Conservation (phyloP, 2,329 filamentous ascomycete species). For the Ophiostoma tasmaniense region DNA sequence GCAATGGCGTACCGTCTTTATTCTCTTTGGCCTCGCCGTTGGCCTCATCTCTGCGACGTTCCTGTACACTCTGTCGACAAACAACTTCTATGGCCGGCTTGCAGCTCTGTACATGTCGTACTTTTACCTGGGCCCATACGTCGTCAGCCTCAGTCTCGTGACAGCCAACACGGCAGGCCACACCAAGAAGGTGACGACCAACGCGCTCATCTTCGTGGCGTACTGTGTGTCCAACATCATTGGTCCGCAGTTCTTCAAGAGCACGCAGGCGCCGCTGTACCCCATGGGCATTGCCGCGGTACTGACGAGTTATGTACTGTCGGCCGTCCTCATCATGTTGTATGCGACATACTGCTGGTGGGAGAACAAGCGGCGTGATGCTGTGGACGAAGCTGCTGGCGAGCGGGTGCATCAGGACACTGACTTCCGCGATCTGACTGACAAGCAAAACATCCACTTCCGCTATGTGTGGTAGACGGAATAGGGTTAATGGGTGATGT, state of each 20-base stretch:
- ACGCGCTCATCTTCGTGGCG: conserved; percentile 43
- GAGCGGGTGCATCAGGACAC: conserved; percentile 1
- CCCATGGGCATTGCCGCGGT: conserved; percentile 54
- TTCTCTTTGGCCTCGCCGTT: background rate
- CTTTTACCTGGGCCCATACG: conserved; percentile 20
- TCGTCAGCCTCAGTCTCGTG: conserved; percentile 41
- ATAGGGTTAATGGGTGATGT: background rate
- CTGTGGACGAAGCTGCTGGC: background rate
- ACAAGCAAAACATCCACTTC: conserved; percentile 22
- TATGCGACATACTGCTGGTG: conserved; percentile 36
- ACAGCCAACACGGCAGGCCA: conserved; percentile 40
- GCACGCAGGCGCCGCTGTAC: conserved; percentile 50
- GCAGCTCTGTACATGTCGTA: conserved; percentile 16
- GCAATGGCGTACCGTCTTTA: conserved; percentile 3
- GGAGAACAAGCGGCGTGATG: conserved; percentile 47
- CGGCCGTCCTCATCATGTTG: conserved; percentile 39
- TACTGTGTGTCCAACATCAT: conserved; percentile 46
- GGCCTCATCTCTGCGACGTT: conserved; percentile 19
- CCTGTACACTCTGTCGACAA: conserved; percentile 19
- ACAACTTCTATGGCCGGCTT: conserved; percentile 17
- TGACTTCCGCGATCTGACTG: conserved; percentile 24
- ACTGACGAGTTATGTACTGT: conserved; percentile 27
- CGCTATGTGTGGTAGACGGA: conserved; percentile 19
- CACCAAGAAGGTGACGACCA: conserved; percentile 49
- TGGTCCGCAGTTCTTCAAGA: conserved; percentile 50